Evolutionary conservation across 768 basidiomycete genomes (phyloP).

Genomic region (Lactarius hatsudake): DNA sequence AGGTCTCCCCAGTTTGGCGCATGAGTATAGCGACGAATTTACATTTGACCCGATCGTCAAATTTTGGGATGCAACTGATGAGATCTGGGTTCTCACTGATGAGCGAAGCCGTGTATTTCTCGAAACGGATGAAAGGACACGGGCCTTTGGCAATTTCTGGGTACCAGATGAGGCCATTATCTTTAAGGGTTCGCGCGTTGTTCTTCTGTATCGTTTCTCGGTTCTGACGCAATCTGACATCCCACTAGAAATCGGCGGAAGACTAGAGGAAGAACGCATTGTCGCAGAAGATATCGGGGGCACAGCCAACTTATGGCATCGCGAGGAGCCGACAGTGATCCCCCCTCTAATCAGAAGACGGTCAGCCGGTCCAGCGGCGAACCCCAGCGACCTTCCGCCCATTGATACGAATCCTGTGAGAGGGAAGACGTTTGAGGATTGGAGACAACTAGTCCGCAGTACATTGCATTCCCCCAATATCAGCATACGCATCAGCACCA

Average conservation of each 20-base stretch:
- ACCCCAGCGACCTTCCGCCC: neutral
- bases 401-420: neutral
- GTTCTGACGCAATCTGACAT: neutral
- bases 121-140: neutral
- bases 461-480: neutral
- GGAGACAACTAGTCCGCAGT: constrained; percentile 7
- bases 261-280: constrained; percentile 4
- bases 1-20: neutral
- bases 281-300: neutral
- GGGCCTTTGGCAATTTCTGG: constrained; percentile 18
- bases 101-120: constrained; percentile 10
- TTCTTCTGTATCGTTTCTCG: neutral
- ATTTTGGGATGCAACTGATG: neutral
- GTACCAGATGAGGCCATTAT: neutral
- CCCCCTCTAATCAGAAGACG: no score
- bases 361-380: neutral
- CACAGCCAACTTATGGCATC: neutral
- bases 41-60: neutral
- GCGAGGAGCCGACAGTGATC: neutral
- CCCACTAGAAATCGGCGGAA: constrained; percentile 1
- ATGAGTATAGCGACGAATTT: neutral
- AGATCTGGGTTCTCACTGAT: constrained; percentile 9
- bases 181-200: constrained; percentile 4
- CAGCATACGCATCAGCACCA: constrained; percentile 1
- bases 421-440: neutral